Evolutionary conservation across 108 stramenopile genomes (phyloP).

Genomic region (Skeletonema potamos): DNA sequence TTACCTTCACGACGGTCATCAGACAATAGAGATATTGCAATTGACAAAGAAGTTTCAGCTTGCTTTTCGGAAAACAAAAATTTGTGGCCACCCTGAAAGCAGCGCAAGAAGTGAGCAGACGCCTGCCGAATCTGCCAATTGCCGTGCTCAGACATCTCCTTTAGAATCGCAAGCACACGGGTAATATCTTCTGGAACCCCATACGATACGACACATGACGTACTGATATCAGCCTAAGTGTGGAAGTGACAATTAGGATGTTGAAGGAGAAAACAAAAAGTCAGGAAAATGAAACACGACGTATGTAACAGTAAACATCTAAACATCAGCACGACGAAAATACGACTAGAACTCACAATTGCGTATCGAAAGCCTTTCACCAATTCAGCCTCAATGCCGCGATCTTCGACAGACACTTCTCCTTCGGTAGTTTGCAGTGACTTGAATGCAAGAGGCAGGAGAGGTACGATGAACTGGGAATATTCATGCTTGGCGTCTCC

Average conservation of each 20-base stretch:
- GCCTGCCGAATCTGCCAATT: constrained; percentile 91
- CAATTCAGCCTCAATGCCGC: constrained; percentile 80
- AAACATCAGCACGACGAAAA: background rate
- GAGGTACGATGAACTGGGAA: constrained; percentile 71
- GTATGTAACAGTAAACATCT: too few relatives aligned
- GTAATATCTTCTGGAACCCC: constrained; percentile 61
- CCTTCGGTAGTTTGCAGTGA: constrained; percentile 59
- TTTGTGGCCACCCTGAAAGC: constrained; percentile 85
- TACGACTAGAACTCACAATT: constrained; percentile 34
- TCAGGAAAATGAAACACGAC: background rate
- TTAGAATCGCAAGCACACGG: constrained; percentile 55
- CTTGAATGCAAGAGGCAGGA: constrained; percentile 79
- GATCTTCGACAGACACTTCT: constrained; percentile 64
- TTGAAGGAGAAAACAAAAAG: background rate
- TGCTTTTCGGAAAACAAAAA: constrained; percentile 73
- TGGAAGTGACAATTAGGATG: background rate
- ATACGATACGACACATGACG: constrained; percentile 68
- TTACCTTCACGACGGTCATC: constrained; percentile 87
- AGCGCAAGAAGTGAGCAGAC: constrained; percentile 76
- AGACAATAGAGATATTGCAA: constrained; percentile 65
- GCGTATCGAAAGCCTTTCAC: constrained; percentile 79
- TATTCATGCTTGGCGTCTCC: constrained; percentile 84
- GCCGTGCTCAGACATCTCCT: constrained; percentile 53
- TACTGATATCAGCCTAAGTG: constrained; percentile 57
- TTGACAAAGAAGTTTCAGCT: constrained; percentile 45